Evolutionary conservation across 768 basidiomycete genomes (phyloP).

Genomic region (Suillus discolor): DNA sequence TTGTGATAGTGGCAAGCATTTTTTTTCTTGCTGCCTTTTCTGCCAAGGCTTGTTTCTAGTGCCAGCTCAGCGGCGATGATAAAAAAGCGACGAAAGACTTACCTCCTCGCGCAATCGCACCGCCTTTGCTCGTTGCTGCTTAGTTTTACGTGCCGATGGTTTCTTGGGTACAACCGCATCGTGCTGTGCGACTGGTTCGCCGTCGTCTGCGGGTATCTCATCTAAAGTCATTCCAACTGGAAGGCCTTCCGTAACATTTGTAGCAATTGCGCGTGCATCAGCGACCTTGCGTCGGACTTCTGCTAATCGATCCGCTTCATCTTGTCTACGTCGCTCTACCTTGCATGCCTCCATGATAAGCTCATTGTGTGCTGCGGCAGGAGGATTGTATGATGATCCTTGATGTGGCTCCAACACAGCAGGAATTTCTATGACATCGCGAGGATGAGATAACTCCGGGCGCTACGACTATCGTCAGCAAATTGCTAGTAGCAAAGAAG

Average conservation of each 20-base stretch:
- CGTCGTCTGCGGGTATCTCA: constrained; percentile 42
- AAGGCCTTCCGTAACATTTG: constrained; percentile 35
- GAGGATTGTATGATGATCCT: constrained; percentile 91
- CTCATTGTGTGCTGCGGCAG: constrained; percentile 67
- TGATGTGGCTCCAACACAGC: constrained; percentile 75
- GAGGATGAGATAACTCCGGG: constrained; percentile 48
- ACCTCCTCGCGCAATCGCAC: constrained; percentile 68
- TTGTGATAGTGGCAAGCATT: constrained; percentile 58
- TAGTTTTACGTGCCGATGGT: constrained; percentile 52
- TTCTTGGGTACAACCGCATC: constrained; percentile 41
- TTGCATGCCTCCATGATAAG: constrained; percentile 70
- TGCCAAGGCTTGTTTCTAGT: constrained; percentile 64
- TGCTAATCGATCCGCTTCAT: constrained; percentile 54
- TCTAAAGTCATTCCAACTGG: constrained; percentile 72
- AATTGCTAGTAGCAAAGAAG: neutral
- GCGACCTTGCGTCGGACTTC: constrained; percentile 60
- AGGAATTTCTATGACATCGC: constrained; percentile 58
- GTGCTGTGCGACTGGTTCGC: constrained; percentile 32
- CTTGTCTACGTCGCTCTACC: constrained; percentile 59
- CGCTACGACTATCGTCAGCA: constrained; percentile 37
- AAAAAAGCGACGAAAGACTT: constrained; percentile 15
- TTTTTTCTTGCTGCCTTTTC: constrained; percentile 63
- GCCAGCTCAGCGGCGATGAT: neutral
- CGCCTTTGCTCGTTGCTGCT: constrained; percentile 70
- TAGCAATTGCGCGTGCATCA: constrained; percentile 40